Conservation (phyloP, 768 basidiomycete genomes). For the Lactarius tabidus region DNA sequence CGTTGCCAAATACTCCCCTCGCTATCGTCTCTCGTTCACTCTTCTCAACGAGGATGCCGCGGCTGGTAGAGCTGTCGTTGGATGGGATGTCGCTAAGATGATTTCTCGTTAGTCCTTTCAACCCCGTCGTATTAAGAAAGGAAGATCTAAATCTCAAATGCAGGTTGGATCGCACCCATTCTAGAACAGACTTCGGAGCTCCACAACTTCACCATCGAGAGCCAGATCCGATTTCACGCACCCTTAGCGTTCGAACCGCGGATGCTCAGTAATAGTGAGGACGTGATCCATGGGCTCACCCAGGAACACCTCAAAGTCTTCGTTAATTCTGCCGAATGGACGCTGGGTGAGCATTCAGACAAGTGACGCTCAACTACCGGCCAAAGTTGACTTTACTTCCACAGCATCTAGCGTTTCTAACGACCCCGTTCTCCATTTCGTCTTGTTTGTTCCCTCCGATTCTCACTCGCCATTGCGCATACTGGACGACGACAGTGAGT, state of each 20-base stretch:
- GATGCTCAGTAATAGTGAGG: conserved; percentile 32
- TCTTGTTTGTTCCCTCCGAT: conserved; percentile 79
- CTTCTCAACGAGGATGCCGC: conserved; percentile 87
- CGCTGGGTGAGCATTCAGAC: conserved; percentile 55
- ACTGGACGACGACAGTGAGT: conserved; percentile 48
- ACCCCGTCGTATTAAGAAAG: not conserved
- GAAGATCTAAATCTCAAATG: conserved; percentile 12
- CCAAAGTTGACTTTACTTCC: conserved; percentile 11
- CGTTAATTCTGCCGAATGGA: conserved; percentile 96
- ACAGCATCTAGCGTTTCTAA: conserved; percentile 88
- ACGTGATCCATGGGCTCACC: conserved; percentile 52
- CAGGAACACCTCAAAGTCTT: conserved; percentile 89
- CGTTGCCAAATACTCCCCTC: conserved; percentile 71
- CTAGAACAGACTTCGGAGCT: conserved; percentile 55
- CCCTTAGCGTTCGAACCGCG: conserved; percentile 78
- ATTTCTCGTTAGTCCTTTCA: conserved; percentile 51
- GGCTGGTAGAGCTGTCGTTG: conserved; percentile 49
- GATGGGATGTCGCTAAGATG: conserved; percentile 72
- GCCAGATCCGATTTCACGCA: conserved; percentile 89
- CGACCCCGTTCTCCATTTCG: conserved; percentile 90
- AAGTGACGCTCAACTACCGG: not conserved
- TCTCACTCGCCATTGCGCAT: conserved; percentile 68
- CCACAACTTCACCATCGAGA: conserved; percentile 92
- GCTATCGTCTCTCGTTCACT: conserved; percentile 87
- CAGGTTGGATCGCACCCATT: conserved; percentile 70